Evolutionary conservation across 331 rosid species (phyloP).

Genomic region (Malus hybrid): DNA sequence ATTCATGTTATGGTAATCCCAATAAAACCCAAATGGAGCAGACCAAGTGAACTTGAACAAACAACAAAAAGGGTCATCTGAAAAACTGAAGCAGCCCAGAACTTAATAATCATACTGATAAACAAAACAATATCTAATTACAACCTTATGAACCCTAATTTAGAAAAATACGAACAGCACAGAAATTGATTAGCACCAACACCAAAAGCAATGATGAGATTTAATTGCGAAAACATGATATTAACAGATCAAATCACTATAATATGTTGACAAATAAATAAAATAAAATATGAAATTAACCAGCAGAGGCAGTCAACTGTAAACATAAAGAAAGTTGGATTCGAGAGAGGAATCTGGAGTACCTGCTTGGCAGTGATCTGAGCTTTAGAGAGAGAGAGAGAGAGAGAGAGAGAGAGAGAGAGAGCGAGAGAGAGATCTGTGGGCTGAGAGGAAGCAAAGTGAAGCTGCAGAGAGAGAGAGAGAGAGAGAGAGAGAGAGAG

Average conservation of each 20-base stretch:
- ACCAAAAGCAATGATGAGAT: neutral
- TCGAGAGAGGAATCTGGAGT: constrained; percentile 3
- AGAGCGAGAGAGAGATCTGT: constrained; percentile 19
- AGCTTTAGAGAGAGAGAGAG: constrained; percentile 18
- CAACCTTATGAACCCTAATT: constrained; percentile 9
- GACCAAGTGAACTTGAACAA: neutral
- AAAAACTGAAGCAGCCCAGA: constrained; percentile 11
- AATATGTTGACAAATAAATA: neutral
- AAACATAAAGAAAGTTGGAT: neutral
- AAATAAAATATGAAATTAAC: constrained; percentile 9
- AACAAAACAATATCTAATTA: neutral
- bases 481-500: neutral
- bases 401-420: neutral
- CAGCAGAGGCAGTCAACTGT: constrained; percentile 1
- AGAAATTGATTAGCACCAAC: constrained; percentile 9
- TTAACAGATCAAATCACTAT: constrained; percentile 31
- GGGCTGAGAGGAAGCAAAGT: neutral
- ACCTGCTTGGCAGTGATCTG: constrained; percentile 37
- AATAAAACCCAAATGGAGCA: neutral
- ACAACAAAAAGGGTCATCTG: neutral
- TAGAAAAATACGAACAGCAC: constrained; percentile 5
- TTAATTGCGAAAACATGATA: constrained; percentile 2
- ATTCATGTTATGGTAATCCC: neutral
- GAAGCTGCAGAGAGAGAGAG: neutral
- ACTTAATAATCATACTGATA: neutral